Conservation (phyloP, 192 early-diverging fungal species). For the Pecoramyces ruminantium region DNA sequence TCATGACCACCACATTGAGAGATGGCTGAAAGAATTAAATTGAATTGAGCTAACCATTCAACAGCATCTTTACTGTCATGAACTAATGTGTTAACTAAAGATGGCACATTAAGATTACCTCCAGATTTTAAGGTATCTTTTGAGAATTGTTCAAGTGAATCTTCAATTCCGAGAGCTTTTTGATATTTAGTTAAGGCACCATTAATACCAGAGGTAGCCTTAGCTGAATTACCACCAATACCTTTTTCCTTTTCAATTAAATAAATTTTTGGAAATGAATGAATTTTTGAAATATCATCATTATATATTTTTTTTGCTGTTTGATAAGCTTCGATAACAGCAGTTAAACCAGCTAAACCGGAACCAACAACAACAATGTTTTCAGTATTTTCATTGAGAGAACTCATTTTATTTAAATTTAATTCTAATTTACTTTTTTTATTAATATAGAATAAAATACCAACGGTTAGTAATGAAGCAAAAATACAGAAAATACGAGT, state of each 20-base stretch:
- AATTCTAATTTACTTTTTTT: not conserved
- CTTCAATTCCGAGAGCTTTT: not conserved
- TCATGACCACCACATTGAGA: constrained; percentile 1
- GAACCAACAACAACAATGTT: constrained; percentile 1
- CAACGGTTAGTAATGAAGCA: not conserved
- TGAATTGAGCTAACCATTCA: not conserved
- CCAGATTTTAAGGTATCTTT: constrained; percentile 1
- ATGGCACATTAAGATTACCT: not conserved
- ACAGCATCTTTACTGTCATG: constrained; percentile 2
- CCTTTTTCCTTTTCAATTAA: constrained; percentile 1
- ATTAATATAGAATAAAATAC: not conserved
- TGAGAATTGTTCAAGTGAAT: not conserved
- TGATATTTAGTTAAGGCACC: not conserved
- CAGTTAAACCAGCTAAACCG: constrained; percentile 1
- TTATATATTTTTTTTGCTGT: not conserved
- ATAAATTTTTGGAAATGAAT: constrained; percentile 1
- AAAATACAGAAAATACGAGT: not conserved
- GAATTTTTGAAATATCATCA: not conserved
- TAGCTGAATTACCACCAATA: constrained; percentile 5
- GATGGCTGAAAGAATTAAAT: not conserved
- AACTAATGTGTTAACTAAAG: not conserved
- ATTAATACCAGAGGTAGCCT: constrained; percentile 3
- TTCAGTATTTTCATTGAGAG: not conserved
- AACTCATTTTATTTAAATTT: not conserved
- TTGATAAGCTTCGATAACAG: not conserved